A percentile compares a stretch with the other conserved stretches of the same genome.
phyloP scores from a whole-genome alignment of 1,284 basidiomycete species.

The Fistulinella cinereoalba region DNA sequence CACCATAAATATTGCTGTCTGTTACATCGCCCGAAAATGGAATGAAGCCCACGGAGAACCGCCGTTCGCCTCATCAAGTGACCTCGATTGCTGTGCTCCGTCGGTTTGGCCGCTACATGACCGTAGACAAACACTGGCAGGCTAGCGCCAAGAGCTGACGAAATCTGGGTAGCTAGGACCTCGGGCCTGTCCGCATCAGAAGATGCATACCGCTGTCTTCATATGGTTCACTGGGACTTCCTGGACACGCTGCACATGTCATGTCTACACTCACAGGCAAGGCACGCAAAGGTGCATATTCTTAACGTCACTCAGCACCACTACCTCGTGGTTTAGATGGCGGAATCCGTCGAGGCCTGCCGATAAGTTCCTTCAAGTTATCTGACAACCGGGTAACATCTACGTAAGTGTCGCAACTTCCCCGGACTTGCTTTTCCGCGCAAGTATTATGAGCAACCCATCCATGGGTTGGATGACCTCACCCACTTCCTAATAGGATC shows the following conservation, averaged over 20 bases:
- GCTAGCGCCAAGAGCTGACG: slow-evolving; percentile 8
- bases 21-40: no score
- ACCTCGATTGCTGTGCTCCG: slow-evolving; percentile 17
- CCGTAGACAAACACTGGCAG: slow-evolving; percentile 5
- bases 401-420: slow-evolving; percentile 14
- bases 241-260: background rate
- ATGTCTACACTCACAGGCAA: background rate
- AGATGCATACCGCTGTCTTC: no score
- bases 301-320: background rate
- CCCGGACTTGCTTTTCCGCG: slow-evolving; percentile 9
- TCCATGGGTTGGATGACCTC: background rate
- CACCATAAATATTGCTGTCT: no score
- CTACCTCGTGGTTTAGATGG: background rate
- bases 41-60: background rate
- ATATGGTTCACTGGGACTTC: no score
- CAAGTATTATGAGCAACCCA: background rate
- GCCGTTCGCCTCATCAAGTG: slow-evolving; percentile 3
- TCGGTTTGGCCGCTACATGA: slow-evolving; percentile 15
- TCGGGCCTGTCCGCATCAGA: no score
- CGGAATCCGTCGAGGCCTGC: background rate
- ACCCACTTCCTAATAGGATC: background rate
- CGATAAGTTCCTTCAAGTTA: background rate
- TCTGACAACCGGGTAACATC: background rate
- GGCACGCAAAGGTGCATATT: background rate
- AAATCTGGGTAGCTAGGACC: no score